A percentile compares a stretch with the other conserved stretches of the same genome.
Evolutionary conservation across 2,329 filamentous ascomycete genomes (phyloP).

Genomic region (Claviceps sp.): DNA sequence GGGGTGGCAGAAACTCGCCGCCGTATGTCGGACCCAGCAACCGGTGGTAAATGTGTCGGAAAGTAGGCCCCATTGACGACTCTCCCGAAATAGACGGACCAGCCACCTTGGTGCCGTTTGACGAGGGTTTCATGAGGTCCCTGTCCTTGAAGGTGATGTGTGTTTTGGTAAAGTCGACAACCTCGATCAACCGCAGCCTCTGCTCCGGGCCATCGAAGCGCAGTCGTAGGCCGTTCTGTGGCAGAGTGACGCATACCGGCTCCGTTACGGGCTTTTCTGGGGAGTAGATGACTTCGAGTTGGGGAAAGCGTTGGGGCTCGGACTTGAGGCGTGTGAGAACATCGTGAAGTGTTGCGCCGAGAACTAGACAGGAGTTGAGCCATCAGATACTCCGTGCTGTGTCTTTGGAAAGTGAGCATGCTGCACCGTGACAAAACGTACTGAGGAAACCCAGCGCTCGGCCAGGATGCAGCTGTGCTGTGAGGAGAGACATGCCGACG

Average conservation of each 20-base stretch:
- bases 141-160: conserved; percentile 68
- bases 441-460: conserved; percentile 50
- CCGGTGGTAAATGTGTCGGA: conserved; percentile 81
- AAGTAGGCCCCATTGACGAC: conserved; percentile 50
- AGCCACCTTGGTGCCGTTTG: conserved; percentile 22
- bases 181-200: conserved; percentile 77
- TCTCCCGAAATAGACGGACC: conserved; percentile 20
- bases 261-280: conserved; percentile 58
- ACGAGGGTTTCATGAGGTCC: conserved; percentile 56
- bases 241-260: conserved; percentile 62
- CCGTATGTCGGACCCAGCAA: conserved; percentile 90
- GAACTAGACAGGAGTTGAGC: conserved; percentile 36
- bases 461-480: conserved; percentile 52
- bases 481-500: conserved; percentile 33
- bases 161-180: conserved; percentile 78
- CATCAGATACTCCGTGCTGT: neutral
- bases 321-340: conserved; percentile 78
- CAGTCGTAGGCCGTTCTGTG: conserved; percentile 74
- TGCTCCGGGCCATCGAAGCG: conserved; percentile 93
- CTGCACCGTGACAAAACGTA: conserved; percentile 10
- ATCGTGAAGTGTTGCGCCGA: conserved; percentile 86
- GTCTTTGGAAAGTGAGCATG: neutral
- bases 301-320: conserved; percentile 69
- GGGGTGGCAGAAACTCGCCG: conserved; percentile 72
- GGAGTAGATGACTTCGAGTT: conserved; percentile 72